Conservation (phyloP, 1,284 basidiomycete genomes). For the Trichosporon ovoides region DNA sequence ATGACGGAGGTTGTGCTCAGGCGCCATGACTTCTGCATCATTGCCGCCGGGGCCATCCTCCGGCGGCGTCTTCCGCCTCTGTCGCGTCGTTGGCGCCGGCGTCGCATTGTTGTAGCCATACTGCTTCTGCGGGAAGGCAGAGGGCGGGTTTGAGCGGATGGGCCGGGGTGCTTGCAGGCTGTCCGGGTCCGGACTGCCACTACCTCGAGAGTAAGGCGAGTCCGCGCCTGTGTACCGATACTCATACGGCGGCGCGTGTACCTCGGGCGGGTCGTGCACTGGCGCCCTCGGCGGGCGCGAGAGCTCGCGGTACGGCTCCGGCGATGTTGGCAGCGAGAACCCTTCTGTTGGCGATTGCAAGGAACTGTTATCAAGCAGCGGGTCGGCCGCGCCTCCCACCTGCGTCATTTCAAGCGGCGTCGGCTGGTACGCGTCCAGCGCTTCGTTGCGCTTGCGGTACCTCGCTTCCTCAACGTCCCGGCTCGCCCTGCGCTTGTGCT, state of each 20-base stretch:
- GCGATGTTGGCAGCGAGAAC: not conserved
- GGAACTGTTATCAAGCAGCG: not conserved
- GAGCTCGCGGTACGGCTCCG: not conserved
- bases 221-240: not conserved
- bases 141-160: not conserved
- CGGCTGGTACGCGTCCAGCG: not conserved
- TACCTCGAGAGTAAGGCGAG: not conserved
- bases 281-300: not conserved
- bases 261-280: not conserved
- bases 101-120: not conserved
- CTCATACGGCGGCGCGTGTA: not conserved
- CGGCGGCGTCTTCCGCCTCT: not conserved
- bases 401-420: not conserved
- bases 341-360: not conserved
- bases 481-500: slow-evolving; percentile 9
- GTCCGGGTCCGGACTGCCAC: not conserved
- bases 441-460: not conserved
- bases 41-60: not conserved
- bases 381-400: not conserved
- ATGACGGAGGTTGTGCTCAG: not conserved
- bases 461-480: slow-evolving; percentile 2
- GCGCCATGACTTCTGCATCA: not conserved
- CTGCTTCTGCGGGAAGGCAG: not conserved
- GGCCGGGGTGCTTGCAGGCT: not conserved
- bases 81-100: not conserved